phyloP scores from a whole-genome alignment of 805 yeast species.

The Candida nitratophila region DNA sequence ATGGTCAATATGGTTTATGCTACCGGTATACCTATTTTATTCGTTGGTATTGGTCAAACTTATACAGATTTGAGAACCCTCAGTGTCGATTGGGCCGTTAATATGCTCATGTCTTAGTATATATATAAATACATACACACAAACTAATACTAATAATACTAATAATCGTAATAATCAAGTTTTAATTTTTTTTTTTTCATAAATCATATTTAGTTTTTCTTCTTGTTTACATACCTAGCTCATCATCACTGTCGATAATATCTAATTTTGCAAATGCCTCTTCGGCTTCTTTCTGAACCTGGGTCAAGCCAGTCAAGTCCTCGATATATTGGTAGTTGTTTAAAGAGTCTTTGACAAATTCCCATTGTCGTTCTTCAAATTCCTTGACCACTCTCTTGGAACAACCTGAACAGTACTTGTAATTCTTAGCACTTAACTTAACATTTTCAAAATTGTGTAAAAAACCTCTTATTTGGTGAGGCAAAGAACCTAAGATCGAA shows the following conservation, averaged over 20 bases:
- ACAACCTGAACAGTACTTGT: constrained; percentile 82
- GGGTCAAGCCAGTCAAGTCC: constrained; percentile 68
- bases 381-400: constrained; percentile 49
- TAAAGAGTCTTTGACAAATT: constrained; percentile 67
- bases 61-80: constrained; percentile 88
- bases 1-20: constrained; percentile 97
- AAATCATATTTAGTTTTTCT: too few species aligned
- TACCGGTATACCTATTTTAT: constrained; percentile 89
- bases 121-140: not conserved
- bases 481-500: constrained; percentile 59
- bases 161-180: too few species aligned
- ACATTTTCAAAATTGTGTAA: constrained; percentile 56
- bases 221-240: constrained; percentile 3
- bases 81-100: constrained; percentile 89
- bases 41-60: constrained; percentile 96
- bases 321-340: constrained; percentile 63
- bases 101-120: constrained; percentile 58
- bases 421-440: constrained; percentile 65
- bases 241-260: constrained; percentile 33
- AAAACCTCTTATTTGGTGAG: constrained; percentile 91
- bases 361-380: constrained; percentile 62
- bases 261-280: constrained; percentile 32
- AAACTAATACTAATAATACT: too few species aligned
- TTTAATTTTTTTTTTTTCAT: too few species aligned
- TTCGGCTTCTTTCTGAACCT: constrained; percentile 69